Evolutionary conservation across 768 basidiomycete species (phyloP).

Genomic region (Podaxis sp.): DNA sequence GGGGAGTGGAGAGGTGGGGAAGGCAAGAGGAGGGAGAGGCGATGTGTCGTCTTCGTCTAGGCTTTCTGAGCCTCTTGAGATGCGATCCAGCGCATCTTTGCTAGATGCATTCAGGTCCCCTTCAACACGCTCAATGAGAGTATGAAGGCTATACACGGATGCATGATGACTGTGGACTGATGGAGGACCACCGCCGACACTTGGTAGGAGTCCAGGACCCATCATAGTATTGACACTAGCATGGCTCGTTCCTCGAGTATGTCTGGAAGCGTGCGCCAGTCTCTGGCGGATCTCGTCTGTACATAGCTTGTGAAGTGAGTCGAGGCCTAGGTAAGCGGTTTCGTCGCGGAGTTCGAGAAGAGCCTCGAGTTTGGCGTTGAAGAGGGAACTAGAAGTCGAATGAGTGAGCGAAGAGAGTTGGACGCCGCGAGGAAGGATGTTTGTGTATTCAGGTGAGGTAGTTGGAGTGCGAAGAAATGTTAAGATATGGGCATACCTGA

Average conservation of each 20-base stretch:
- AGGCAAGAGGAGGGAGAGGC: background rate
- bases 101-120: slow-evolving; percentile 16
- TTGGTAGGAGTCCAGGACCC: background rate
- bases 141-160: slow-evolving; percentile 61
- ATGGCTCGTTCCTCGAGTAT: slow-evolving; percentile 40
- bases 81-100: slow-evolving; percentile 1
- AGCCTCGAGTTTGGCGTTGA: slow-evolving; percentile 51
- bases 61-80: slow-evolving; percentile 8
- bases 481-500: slow-evolving; percentile 71
- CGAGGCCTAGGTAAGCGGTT: slow-evolving; percentile 71
- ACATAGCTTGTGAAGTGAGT: slow-evolving; percentile 64
- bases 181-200: background rate
- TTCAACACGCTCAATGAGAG: slow-evolving; percentile 56
- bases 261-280: slow-evolving; percentile 36
- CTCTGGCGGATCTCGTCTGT: slow-evolving; percentile 60
- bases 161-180: slow-evolving; percentile 49
- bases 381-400: slow-evolving; percentile 16
- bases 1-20: background rate
- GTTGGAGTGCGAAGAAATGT: slow-evolving; percentile 66
- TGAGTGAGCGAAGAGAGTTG: slow-evolving; percentile 45
- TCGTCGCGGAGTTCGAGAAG: slow-evolving; percentile 81
- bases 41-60: background rate
- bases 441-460: slow-evolving; percentile 43
- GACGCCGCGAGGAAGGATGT: slow-evolving; percentile 59
- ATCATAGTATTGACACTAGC: slow-evolving; percentile 28